A percentile compares a stretch with the other conserved stretches of the same genome.
Conservation (phyloP, 768 basidiomycete genomes). For the Rhizopogon salebrosus region DNA sequence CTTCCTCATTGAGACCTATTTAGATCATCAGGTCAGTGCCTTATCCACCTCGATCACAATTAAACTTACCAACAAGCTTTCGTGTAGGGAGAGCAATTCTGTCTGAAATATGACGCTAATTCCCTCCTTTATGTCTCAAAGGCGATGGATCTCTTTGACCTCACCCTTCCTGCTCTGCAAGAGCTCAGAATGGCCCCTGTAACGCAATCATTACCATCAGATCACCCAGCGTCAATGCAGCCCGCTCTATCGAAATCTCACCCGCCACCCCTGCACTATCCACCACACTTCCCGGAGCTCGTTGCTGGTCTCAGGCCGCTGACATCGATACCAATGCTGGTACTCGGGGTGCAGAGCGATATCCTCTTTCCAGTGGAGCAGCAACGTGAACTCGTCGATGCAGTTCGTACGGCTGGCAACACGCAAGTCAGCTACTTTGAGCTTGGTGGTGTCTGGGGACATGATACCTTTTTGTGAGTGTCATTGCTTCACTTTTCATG, state of each 20-base stretch:
- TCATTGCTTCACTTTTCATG: neutral
- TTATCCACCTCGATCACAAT: neutral
- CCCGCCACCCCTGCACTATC: slow-evolving; percentile 65
- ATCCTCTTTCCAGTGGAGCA: slow-evolving; percentile 97
- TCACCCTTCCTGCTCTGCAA: slow-evolving; percentile 73
- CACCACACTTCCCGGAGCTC: slow-evolving; percentile 72
- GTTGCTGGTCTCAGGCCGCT: slow-evolving; percentile 76
- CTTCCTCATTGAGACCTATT: slow-evolving; percentile 97
- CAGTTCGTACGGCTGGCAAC: slow-evolving; percentile 87
- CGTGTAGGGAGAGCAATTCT: slow-evolving; percentile 85
- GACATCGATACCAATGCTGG: slow-evolving; percentile 69
- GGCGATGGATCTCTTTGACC: slow-evolving; percentile 98
- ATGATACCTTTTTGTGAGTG: slow-evolving; percentile 92
- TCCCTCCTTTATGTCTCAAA: slow-evolving; percentile 98
- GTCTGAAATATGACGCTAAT: slow-evolving; percentile 98
- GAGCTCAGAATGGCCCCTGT: slow-evolving; percentile 52
- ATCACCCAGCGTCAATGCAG: slow-evolving; percentile 5
- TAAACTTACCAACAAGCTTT: slow-evolving; percentile 4
- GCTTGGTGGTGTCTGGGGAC: slow-evolving; percentile 98
- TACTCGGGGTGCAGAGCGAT: slow-evolving; percentile 95
- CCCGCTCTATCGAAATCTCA: slow-evolving; percentile 60
- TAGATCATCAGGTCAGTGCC: slow-evolving; percentile 75
- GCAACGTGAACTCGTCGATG: slow-evolving; percentile 91
- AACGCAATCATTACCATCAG: slow-evolving; percentile 15
- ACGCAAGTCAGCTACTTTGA: slow-evolving; percentile 91